phyloP scores from a whole-genome alignment of 2,329 filamentous ascomycete species.

The Penicillium sp. region DNA sequence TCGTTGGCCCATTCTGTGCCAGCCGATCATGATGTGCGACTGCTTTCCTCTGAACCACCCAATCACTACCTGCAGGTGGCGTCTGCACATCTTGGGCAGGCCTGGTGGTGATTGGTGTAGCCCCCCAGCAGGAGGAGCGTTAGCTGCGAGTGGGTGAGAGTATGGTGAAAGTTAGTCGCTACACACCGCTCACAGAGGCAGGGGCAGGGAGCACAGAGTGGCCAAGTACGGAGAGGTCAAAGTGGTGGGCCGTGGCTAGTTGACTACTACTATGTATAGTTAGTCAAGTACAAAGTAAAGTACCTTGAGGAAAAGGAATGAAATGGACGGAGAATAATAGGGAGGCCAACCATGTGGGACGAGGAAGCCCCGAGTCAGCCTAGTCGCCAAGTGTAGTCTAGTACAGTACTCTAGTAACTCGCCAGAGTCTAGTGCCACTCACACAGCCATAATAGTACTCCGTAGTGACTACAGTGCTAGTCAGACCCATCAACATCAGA shows the following conservation, averaged over 20 bases:
- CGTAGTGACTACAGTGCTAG: no score
- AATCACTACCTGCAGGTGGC: slow-evolving; percentile 20
- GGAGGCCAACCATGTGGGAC: not conserved
- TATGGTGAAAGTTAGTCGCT: not conserved
- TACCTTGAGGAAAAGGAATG: not conserved
- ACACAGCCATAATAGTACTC: not conserved
- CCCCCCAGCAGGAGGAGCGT: not conserved
- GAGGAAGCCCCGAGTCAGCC: not conserved
- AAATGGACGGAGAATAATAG: not conserved
- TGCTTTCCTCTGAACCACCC: not conserved
- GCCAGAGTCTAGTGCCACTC: not conserved
- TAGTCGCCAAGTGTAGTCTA: not conserved
- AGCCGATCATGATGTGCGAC: slow-evolving; percentile 13
- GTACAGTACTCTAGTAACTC: no score
- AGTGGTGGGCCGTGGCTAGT: not conserved
- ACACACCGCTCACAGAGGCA: not conserved
- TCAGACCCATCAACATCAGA: no score
- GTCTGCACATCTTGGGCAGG: slow-evolving; percentile 6
- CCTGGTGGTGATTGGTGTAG: not conserved
- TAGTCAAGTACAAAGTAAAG: not conserved
- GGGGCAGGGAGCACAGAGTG: not conserved
- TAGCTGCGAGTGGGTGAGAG: not conserved
- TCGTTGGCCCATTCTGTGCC: not conserved
- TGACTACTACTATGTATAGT: not conserved
- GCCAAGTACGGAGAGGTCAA: not conserved